Conservation (phyloP, 2,329 filamentous ascomycete genomes). For the Verticillium isaacii region DNA sequence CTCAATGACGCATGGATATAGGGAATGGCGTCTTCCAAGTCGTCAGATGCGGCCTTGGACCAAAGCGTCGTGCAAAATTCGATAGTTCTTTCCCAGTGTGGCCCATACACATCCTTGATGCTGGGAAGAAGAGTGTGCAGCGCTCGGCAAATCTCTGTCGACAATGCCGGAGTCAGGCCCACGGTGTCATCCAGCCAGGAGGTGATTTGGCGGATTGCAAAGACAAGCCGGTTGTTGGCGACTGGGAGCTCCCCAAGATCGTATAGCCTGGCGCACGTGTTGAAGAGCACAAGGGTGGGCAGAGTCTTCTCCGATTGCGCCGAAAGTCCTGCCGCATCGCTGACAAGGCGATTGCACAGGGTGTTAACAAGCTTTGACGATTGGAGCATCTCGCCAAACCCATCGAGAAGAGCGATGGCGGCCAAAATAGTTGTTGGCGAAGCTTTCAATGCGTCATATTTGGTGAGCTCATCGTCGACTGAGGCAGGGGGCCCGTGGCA, state of each 20-base stretch:
- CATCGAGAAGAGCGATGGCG: slow-evolving; percentile 44
- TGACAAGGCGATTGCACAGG: slow-evolving; percentile 56
- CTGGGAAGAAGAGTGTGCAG: slow-evolving; percentile 62
- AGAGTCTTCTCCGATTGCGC: slow-evolving; percentile 38
- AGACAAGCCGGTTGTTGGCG: slow-evolving; percentile 67
- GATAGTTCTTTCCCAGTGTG: slow-evolving; percentile 72
- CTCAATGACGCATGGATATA: slow-evolving; percentile 69
- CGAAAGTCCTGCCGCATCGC: slow-evolving; percentile 50
- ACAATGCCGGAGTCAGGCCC: slow-evolving; percentile 36
- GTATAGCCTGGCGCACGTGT: slow-evolving; percentile 48
- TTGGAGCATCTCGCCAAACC: slow-evolving; percentile 45
- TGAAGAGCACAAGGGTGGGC: slow-evolving; percentile 47
- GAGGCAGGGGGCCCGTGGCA: slow-evolving; percentile 37
- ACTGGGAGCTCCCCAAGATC: slow-evolving; percentile 48
- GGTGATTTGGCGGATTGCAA: slow-evolving; percentile 75
- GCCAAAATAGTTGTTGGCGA: slow-evolving; percentile 41
- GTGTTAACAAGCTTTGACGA: slow-evolving; percentile 44
- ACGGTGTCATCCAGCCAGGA: slow-evolving; percentile 59
- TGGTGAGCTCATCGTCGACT: slow-evolving; percentile 43
- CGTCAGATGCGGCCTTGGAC: slow-evolving; percentile 38
- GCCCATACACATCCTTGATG: slow-evolving; percentile 79
- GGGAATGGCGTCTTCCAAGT: slow-evolving; percentile 47
- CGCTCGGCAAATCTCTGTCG: slow-evolving; percentile 49
- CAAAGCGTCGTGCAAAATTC: slow-evolving; percentile 55
- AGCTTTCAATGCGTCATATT: slow-evolving; percentile 41